Evolutionary conservation across 768 basidiomycete species (phyloP).

Genomic region (Psilocybe cubensis): DNA sequence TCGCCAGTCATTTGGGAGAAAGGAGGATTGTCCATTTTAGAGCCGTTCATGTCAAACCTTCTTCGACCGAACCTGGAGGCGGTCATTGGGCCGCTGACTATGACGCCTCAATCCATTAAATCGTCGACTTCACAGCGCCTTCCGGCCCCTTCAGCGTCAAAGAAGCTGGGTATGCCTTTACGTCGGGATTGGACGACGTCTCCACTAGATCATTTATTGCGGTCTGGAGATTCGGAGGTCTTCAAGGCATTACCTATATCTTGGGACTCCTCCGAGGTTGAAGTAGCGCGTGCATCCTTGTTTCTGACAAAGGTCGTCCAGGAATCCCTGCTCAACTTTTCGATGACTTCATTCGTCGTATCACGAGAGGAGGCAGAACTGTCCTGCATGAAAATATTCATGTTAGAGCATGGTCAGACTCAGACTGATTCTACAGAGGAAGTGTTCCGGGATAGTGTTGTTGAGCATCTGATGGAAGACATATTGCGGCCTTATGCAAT

Average conservation of each 20-base stretch:
- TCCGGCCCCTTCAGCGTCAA: constrained; percentile 29
- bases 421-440: constrained; percentile 57
- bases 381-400: constrained; percentile 90
- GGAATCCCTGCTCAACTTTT: constrained; percentile 45
- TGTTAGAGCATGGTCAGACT: constrained; percentile 87
- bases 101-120: constrained; percentile 59
- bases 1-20: constrained; percentile 51
- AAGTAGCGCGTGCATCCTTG: constrained; percentile 72
- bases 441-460: constrained; percentile 78
- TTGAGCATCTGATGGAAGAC: constrained; percentile 60
- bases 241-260: constrained; percentile 66
- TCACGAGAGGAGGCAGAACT: constrained; percentile 65
- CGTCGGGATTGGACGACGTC: constrained; percentile 67
- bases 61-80: constrained; percentile 44
- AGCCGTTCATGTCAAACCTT: constrained; percentile 61
- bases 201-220: constrained; percentile 79
- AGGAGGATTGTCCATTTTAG: constrained; percentile 51
- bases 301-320: constrained; percentile 57
- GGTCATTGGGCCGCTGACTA: constrained; percentile 53
- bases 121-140: constrained; percentile 58
- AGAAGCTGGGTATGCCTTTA: constrained; percentile 48
- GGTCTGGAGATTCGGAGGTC: constrained; percentile 71
- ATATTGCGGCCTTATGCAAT: constrained; percentile 61
- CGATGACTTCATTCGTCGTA: constrained; percentile 45
- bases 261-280: constrained; percentile 83